Base-by-base conservation (phyloP, 2,329 filamentous ascomycete genomes). In the Colletotrichum neosansevieriae region DNA sequence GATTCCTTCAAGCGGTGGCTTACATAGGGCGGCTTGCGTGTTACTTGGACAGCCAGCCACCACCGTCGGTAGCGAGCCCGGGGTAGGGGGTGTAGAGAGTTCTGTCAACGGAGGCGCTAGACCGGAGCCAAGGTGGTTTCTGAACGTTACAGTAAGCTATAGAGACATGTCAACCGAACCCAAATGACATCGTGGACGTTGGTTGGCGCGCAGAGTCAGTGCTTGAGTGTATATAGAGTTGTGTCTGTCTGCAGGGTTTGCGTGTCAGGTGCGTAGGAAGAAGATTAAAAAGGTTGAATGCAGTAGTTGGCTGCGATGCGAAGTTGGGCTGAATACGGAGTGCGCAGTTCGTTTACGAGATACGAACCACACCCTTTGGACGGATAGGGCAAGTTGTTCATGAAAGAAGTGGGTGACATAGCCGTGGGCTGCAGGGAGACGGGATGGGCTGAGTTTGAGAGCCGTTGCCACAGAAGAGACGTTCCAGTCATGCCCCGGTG, bases 231-330 rank as follows among this genome's bases (percentile, higher is more conserved):
- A 36, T 12, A 2, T 45, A 19, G 42, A 58, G 56, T 47, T 58
- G n/a, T 24, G 56, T 58, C 56, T 24, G 56, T 58, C 56, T 58
- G 42, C 42, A 49, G 56, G 40, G 56, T 36, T 21, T 45, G 42
- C 42, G 49, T 29, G 56, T 47, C 56, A 47, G 24, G 24, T 21
- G 21, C 40, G 5, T 3, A 19, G 9, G 40, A 32, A 4, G 19
- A 36, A 58, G 11, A 15, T 36, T 12, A 36, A 34, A 44, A 47
- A 58, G 57, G 57, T 59, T 59, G 57, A 49, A 47, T 58, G n/a
- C 6, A 47, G 53, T 19, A 53, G 45, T n/a, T 29, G 29, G 21
- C 17, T 10, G 54, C 24, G 49, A 59, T 59, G 49, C 40, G 49
- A 65, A 53, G 42, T 19, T 42, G 44, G 24, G 24, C 19, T 29